Evolutionary conservation across 2,329 filamentous ascomycete species (phyloP), one percentile per base, ranked within the genome.

Genomic region (Phialocephala subalpina): DNA sequence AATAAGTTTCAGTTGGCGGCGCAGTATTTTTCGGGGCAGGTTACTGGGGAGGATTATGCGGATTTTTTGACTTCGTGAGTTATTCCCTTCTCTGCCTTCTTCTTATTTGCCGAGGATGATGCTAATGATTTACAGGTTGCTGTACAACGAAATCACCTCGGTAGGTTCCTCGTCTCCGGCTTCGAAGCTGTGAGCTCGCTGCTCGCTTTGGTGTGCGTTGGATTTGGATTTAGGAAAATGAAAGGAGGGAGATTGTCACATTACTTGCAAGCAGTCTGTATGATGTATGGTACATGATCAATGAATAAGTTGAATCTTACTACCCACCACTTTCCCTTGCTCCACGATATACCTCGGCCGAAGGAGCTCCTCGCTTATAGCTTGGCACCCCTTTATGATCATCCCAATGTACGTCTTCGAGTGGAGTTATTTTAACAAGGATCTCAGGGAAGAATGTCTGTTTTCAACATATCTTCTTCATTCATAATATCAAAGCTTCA

Each of bases 41-140:
- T 98, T 65, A 98, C 95, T 2, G 96, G 96, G 64, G 96, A 98
- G 84, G 94, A 97, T 73, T 98, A 98, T 79, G 94, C 94, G 14
- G 96, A 99, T 80, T 98, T 98, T 83, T 81, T 99, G 83, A 97
- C 93, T 70, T 84, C 85, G 90, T 93, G 83, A 85, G 90, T 82
- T 60, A 22, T n/a, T 53, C 60, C 2, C 36, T 25, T 25, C 57
- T 55, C 8, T 67, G 45, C 5, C 11, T 27, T 6, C 45, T 16
- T 47, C 33, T 12, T 53, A 12, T 16, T 52, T 25, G 36, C 38
- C 65, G 67, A 58, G 60, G 14, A 11, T 16, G 7, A 35, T 12
- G 52, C 58, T 47, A 59, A 67, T n/a, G n/a, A 29, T 49, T 35
- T 60, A 35, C 68, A 96, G 91, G 60, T 81, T 97, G 72, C 81